These are phyloP conservation scores for Entomortierella parvispora DNA, from an alignment of 192 early-diverging fungal genomes.

Conservation along the genomic window DNA sequence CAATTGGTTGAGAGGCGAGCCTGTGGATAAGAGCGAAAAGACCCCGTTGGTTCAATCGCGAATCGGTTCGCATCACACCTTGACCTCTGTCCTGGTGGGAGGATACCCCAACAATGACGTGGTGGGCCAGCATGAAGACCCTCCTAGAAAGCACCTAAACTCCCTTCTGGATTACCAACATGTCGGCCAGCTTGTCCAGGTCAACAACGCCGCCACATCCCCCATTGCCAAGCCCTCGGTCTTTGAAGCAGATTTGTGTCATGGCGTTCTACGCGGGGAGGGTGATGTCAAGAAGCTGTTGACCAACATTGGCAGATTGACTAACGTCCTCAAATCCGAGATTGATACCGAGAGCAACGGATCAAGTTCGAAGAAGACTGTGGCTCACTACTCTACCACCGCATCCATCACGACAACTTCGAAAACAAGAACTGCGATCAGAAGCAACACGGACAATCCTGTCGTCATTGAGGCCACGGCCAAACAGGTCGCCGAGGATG, in stretches of 20 bases:
- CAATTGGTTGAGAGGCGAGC: not conserved
- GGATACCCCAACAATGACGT: not conserved
- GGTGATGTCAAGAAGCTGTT: slow-evolving; percentile 7
- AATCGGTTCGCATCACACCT: not conserved
- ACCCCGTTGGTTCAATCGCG: not conserved
- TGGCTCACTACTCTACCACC: not conserved
- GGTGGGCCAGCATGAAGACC: no score
- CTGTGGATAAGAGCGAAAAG: not conserved
- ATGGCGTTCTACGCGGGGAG: slow-evolving; percentile 13
- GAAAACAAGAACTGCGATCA: not conserved
- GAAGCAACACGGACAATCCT: no score
- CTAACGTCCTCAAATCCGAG: not conserved
- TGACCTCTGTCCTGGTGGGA: not conserved
- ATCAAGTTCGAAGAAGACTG: not conserved
- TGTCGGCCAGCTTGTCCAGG: slow-evolving; percentile 36
- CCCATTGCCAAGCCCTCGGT: slow-evolving; percentile 22
- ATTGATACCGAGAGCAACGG: not conserved
- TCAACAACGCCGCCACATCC: slow-evolving; percentile 2
- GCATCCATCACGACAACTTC: not conserved
- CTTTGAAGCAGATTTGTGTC: slow-evolving; percentile 25
- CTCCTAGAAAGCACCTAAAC: slow-evolving; percentile 24
- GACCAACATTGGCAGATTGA: not conserved
- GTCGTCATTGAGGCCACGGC: not conserved
- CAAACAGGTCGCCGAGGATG: slow-evolving; percentile 19
- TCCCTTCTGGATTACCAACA: slow-evolving; percentile 45